These are phyloP conservation scores for Floccularia luteovirens DNA, from an alignment of 768 basidiomycete species.

Conservation along the genomic window DNA sequence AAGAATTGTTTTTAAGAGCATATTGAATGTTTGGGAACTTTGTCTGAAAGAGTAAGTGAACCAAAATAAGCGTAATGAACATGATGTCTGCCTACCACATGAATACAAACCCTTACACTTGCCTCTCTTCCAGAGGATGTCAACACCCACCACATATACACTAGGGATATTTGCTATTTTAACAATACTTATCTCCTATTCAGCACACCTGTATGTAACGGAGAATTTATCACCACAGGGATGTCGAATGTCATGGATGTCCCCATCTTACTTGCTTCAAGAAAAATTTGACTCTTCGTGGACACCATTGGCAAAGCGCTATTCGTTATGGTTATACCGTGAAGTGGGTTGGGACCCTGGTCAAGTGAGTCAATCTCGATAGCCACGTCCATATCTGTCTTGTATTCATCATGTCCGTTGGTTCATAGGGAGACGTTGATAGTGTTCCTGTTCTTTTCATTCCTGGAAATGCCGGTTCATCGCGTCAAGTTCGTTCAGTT, in stretches of 20 bases:
- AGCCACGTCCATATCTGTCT: constrained; percentile 7
- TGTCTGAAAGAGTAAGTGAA: too few species aligned
- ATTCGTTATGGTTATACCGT: constrained; percentile 86
- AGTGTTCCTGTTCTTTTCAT: constrained; percentile 92
- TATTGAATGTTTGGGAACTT: too few species aligned
- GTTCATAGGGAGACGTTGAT: constrained; percentile 3
- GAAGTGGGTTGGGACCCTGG: constrained; percentile 78
- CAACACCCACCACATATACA: constrained; percentile 17
- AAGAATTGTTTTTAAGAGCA: too few species aligned
- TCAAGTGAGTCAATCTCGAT: too few species aligned
- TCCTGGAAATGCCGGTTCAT: constrained; percentile 95
- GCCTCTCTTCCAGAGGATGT: too few species aligned
- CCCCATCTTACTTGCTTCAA: constrained; percentile 79
- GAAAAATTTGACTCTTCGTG: constrained; percentile 56
- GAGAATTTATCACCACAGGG: constrained; percentile 72
- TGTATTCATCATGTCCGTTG: too few species aligned
- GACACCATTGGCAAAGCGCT: constrained; percentile 67
- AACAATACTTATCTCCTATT: constrained; percentile 29
- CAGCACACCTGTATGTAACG: constrained; percentile 34
- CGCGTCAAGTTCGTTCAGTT: constrained; percentile 89
- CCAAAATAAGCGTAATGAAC: too few species aligned
- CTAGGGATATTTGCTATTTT: constrained; percentile 28
- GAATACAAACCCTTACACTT: too few species aligned
- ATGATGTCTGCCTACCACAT: too few species aligned
- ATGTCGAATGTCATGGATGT: constrained; percentile 97